Base-by-base conservation (phyloP, 2,329 filamentous ascomycete genomes). In the Apiospora kogelbergensis region DNA sequence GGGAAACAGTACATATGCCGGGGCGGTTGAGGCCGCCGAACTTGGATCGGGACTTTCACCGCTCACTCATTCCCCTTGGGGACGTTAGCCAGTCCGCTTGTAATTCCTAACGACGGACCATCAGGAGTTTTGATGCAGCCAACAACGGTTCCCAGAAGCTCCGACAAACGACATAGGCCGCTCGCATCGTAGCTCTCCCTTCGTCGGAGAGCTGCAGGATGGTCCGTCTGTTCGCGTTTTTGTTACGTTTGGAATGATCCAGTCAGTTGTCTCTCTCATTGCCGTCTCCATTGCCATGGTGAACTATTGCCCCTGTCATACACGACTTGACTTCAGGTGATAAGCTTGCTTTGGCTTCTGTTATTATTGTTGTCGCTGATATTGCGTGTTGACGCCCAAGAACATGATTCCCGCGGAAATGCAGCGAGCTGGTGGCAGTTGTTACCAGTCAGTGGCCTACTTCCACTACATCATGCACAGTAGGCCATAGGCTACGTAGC, bases 381-480 rank as follows among this genome's bases (percentile, higher is more conserved):
- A 9, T 37, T 60, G 26, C 53, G 30, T 37, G 33, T 60, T 33
- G 17, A 60, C 7, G 30, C 53, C 37, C 13, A 10, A 10, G 17
- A 22, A 60, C 9, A 60, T 17, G 30, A 60, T 60, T 37, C 9
- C 17, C 26, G 30, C 53, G 53, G 53, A 60, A n/a, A 60, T 60
- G 53, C 53, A 11, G 20, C 9, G 33, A 60, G 26, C 53, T 37
- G 53, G n/a, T 3, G 53, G 30, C 53, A n/a, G 7, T 5, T 6
- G 53, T n/a, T 60, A 60, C 53, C 53, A 60, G 53, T 60, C 53
- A 60, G 53, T 60, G 53, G 37, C 53, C 53, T 60, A 60, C 53
- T 60, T 60, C 37, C 53, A 7, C 30, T n/a, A 37, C 2, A 30
- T n/a, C 30, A 60, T 60, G 53, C 53, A 37, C 17, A 17, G 20